A percentile compares a stretch with the other conserved stretches of the same genome.
Conservation (phyloP, 2,329 filamentous ascomycete genomes). For the Neonectria coccinea region DNA sequence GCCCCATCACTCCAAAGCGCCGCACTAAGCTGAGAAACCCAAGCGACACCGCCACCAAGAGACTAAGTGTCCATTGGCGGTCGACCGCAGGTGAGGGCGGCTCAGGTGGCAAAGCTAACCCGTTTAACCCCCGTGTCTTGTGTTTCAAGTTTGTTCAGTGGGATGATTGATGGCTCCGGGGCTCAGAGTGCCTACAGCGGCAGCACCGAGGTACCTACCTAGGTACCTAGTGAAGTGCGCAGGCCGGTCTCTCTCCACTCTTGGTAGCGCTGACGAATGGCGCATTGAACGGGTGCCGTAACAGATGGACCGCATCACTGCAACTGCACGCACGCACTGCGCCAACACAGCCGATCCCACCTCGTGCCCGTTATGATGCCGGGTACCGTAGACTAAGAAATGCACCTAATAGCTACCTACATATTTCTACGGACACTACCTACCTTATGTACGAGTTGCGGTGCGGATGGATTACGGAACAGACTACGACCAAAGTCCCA, state of each 20-base stretch:
- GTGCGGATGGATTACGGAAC: constrained; percentile 17
- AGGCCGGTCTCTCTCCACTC: not conserved
- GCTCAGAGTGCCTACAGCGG: not conserved
- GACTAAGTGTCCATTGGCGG: constrained; percentile 5
- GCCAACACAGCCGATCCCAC: not conserved
- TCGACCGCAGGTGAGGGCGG: constrained; percentile 2
- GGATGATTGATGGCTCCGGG: not conserved
- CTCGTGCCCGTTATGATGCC: no score
- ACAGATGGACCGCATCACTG: not conserved
- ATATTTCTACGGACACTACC: not conserved
- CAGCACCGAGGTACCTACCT: not conserved
- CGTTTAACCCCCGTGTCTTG: not conserved
- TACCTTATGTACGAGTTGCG: not conserved
- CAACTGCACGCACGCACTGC: not conserved
- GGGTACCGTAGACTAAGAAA: not conserved
- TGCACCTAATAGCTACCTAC: not conserved
- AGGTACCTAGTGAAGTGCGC: no score
- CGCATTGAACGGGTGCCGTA: not conserved
- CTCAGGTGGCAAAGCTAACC: constrained; percentile 13
- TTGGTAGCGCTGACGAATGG: not conserved
- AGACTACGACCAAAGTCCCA: constrained; percentile 18
- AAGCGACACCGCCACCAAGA: not conserved
- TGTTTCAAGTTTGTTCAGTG: constrained; percentile 33
- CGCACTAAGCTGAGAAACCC: not conserved
- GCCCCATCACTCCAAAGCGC: not conserved